Evolutionary conservation across 441 rosid genomes (phyloP), one percentile per base, ranked within the genome.

Genomic region (Eruca vesicaria): DNA sequence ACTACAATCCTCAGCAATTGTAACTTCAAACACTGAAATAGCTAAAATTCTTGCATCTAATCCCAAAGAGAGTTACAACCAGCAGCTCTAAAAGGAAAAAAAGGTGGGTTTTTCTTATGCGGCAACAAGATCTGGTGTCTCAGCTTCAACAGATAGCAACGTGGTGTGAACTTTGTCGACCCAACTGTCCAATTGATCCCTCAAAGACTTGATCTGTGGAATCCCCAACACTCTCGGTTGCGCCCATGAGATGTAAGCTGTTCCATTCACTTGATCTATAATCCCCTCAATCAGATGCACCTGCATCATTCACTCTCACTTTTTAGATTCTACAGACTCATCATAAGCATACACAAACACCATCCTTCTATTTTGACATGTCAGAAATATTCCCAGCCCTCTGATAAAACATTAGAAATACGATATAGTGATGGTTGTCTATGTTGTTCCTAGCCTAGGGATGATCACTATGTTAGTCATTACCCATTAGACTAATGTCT

Each of bases 221-320:
- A 90, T 92, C 68, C 97, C 97, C 84, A 94, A 75, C 71, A 94
- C 98, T 79, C 98, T 85, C 5, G 98, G 98, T 78, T 94, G 98
- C 77, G 91, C 98, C 98, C 98, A 92, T 0, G 98, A 92, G 29
- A 94, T 88, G 2, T 94, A 84, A 18, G 92, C 94, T 0, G 90
- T 90, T 68, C 93, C 93, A 74, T 92, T 90, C 45, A 94, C 96
- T 88, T 94, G 94, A 84, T 94, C 97, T 28, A 90, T 84, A 35
- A 90, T 85, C 12, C 96, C 96, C 82, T 92, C 98, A 2, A 94
- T 89, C 66, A 94, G 93, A 84, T 85, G 98, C 78, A 92, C 98
- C 98, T 94, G 87, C 66, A 55, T 41, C 77, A 57, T 12, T 10
- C 21, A 14, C 16, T 12, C 65, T 31, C 69, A 23, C 7, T 41